phyloP scores from a whole-genome alignment of 208 protist genomes.

The Phytomonas francai region DNA sequence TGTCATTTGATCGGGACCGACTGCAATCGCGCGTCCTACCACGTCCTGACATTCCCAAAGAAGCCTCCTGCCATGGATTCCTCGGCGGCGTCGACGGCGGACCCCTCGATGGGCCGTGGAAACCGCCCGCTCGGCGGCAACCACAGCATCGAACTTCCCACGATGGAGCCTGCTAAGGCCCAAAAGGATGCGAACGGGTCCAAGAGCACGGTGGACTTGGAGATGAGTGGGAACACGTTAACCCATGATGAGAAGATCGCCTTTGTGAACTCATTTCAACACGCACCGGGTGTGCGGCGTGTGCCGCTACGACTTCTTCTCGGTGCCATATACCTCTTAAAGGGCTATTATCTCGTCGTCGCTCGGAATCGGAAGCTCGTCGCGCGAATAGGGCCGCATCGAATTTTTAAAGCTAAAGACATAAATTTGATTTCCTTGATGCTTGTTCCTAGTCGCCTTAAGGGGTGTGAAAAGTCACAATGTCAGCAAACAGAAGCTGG shows the following conservation, averaged over 20 bases:
- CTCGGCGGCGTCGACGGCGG: not conserved
- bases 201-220: not conserved
- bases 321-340: conserved; percentile 88
- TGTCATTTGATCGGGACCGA: conserved; percentile 54
- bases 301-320: conserved; percentile 29
- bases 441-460: conserved; percentile 4
- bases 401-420: conserved; percentile 87
- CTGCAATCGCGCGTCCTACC: conserved; percentile 15
- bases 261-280: conserved; percentile 21
- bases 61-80: not conserved
- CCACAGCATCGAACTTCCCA: conserved; percentile 17
- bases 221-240: conserved; percentile 3
- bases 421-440: conserved; percentile 46
- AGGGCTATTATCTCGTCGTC: conserved; percentile 91
- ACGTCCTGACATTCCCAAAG: conserved; percentile 11
- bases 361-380: conserved; percentile 69
- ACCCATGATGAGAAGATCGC: conserved; percentile 26
- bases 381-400: conserved; percentile 78
- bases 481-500: not conserved
- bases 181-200: not conserved
- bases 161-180: conserved; percentile 14
- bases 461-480: not conserved
- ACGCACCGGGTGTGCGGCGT: conserved; percentile 14
- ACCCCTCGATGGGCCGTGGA: not conserved
- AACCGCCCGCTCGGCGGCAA: not conserved